Base-by-base conservation (phyloP, 2,329 filamentous ascomycete species). In the Orbilia blumenaviensis region DNA sequence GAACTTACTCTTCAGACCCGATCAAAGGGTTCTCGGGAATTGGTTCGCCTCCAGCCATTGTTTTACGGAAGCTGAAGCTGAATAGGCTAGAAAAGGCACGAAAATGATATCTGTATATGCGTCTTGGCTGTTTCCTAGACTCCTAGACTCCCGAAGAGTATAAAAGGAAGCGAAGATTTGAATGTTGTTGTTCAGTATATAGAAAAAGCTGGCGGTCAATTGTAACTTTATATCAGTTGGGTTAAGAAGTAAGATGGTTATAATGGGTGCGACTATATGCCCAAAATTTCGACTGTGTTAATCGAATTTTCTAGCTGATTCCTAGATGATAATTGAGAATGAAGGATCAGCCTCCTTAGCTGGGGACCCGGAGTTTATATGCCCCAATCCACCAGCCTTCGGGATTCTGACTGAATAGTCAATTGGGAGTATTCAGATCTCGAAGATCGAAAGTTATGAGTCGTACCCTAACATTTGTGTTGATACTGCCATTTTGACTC, bases 21-120 rank as follows among this genome's bases (percentile, higher is more conserved):
- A 74, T 61, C 9, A 74, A 62, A 32, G 69, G 69, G 44, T 74
- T 74, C 36, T 74, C 69, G 7, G 69, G 69, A 21, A 74, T 74
- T 66, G 69, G 69, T 61, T 74, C 69, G 34, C 62, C 62, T 38
- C 69, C 62, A 16, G 69, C 69, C 69, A 74, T 74, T 64, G 18
- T 9, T 64, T 34, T 56, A 3, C 27, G 18, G 46, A 66, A 60
- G 3, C 34, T 27, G 41, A 66, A 50, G 16, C n/a, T 21, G 14
- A 67, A 52, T 18, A 73, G 46, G 10, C 34, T 42, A 42, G 46
- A 46, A 61, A 73, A 41, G 7, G 50, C 68, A 16, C 52, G 52
- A 54, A 66, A 61, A 12, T 12, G 52, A 32, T 5, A 8, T 50
- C 50, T 18, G 58, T 64, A 32, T 10, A 41, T 27, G 25, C 9